phyloP scores from a whole-genome alignment of 2,329 filamentous ascomycete species.

The Sordariomycetes sp. region DNA sequence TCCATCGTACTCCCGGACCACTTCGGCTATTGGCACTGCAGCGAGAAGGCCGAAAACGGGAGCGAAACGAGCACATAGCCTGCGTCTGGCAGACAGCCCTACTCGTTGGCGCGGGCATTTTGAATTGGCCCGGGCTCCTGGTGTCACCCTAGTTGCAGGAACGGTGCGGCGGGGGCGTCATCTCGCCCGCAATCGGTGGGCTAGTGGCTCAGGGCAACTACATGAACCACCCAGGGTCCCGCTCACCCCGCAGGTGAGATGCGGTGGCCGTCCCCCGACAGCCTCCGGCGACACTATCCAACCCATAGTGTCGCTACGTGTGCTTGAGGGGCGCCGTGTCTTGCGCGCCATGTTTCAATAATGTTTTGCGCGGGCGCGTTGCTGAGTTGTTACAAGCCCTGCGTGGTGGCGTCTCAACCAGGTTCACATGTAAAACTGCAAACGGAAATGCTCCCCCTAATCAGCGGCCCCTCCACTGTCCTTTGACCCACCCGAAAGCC shows the following conservation, averaged over 20 bases:
- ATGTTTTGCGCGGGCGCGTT: neutral
- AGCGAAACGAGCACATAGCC: no score
- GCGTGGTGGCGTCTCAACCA: neutral
- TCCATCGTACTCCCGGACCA: no score
- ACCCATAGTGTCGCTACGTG: neutral
- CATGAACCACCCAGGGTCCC: neutral
- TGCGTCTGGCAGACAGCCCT: no score
- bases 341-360: neutral
- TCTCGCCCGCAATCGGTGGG: neutral
- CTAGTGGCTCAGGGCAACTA: neutral
- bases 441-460: neutral
- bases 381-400: neutral
- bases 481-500: neutral
- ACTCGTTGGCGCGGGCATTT: no score
- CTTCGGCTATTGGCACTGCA: no score
- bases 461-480: slow-evolving; percentile 1
- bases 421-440: neutral
- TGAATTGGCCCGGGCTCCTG: neutral
- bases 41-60: no score
- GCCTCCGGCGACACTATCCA: neutral
- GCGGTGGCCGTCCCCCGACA: neutral
- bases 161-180: neutral
- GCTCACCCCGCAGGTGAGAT: neutral
- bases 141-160: neutral
- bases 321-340: neutral